Conservation (phyloP, 306 rosid genomes). For the barrel medic (Medicago truncatula) region MtrunA17r5.0-ANR NC_053049.1:28372501-28373000, state of each 20-base stretch:
- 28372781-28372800: conserved; percentile 21
- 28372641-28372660: not conserved
- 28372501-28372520: conserved; percentile 97
- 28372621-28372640: conserved; percentile 26
- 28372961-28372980: conserved; percentile 14
- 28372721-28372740: conserved; percentile 25
- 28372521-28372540: conserved; percentile 94
- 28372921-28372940: conserved; percentile 21
- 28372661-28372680: not conserved
- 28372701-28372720: conserved; percentile 3
- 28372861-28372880: conserved; percentile 26
- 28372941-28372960: conserved; percentile 13
- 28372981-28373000: conserved; percentile 6
- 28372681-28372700: conserved; percentile 27
- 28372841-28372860: conserved; percentile 4
- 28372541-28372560: conserved; percentile 84
- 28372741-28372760: conserved; percentile 22
- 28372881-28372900: conserved; percentile 21
- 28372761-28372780: conserved; percentile 24
- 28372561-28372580: conserved; percentile 86
- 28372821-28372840: conserved; percentile 17
- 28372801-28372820: conserved; percentile 10
- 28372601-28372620: conserved; percentile 71
- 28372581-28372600: conserved; percentile 82
- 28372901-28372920: conserved; percentile 24